phyloP scores from a whole-genome alignment of 176 grass and related monocot genomes.

The Hsuehochloa calcarea region DNA sequence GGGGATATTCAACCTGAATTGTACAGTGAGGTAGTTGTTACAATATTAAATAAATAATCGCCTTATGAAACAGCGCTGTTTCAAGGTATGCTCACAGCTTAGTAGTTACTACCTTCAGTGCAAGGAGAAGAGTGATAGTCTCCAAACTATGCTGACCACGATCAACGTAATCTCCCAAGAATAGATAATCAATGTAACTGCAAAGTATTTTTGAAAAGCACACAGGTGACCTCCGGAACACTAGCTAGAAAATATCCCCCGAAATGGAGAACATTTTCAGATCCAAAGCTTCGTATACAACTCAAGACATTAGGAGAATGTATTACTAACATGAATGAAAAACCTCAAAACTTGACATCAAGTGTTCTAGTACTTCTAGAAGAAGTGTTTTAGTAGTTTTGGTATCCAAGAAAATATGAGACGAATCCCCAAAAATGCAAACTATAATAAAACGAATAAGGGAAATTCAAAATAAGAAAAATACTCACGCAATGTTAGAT shows the following conservation, averaged over 20 bases:
- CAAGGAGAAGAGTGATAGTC: conserved; percentile 97
- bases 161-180: conserved; percentile 99
- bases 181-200: conserved; percentile 99
- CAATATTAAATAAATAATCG: conserved; percentile 10
- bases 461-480: conserved; percentile 14
- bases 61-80: background rate
- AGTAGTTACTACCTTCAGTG: conserved; percentile 68
- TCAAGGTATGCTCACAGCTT: background rate
- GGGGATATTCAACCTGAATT: conserved; percentile 88
- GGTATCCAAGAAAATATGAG: background rate
- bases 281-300: background rate
- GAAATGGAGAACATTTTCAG: background rate
- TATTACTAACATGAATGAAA: background rate
- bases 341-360: background rate
- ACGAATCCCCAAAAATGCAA: background rate
- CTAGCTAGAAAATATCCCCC: background rate
- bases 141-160: conserved; percentile 99
- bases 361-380: background rate
- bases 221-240: background rate
- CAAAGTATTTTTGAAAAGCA: conserved; percentile 10
- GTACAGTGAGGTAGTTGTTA: conserved; percentile 4
- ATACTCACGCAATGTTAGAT: conserved; percentile 91
- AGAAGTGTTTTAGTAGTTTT: background rate
- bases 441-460: conserved; percentile 1
- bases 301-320: background rate